Base-by-base conservation (phyloP, 1,284 basidiomycete species). In the Cutaneotrichosporon mucoides region DNA sequence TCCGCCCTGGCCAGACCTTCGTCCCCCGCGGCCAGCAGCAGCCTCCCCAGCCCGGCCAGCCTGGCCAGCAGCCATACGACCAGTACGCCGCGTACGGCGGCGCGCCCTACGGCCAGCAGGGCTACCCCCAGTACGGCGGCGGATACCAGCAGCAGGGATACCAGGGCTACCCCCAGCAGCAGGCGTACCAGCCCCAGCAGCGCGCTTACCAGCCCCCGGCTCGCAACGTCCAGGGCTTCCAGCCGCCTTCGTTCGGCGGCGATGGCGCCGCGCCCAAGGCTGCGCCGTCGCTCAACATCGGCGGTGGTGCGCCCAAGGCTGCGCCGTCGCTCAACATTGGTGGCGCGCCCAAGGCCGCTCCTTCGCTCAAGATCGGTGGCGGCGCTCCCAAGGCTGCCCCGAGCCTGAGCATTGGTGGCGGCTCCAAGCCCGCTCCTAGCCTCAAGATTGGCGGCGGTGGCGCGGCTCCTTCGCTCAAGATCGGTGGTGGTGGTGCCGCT, bases 1-100 rank as follows among this genome's bases (percentile, higher is more conserved):
- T 93, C 79, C 85, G 92, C 55, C 91, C 91, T 24, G 79, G 65
- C 46, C 67, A 67, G 54, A 55, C 64, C 50, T 79, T 76, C 55
- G 70, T 72, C 46, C 76, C 76, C 49, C 73, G 74, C 35, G 62
- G 60, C 42, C 69, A 70, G 53, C 71, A 68, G 58, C 70, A 70
- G 58, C 69, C 66, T 52, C 62, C 24, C 34, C 49, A 46, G 36
- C 58, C 63, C 42, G 63, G 56, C 55, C 67, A 68, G 51, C 66
- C 64, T 53, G 64, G 57, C 44, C 67, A 68, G 55, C 59, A 63
- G 9, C 24, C 24, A 24, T 69, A 71, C 55, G 71, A 68, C 65
- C 65, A 60, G 12, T 76, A 77, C 67, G 70, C 62, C 48, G 55
- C 56, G 52, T 75, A 76, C 61, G 73, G 73, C 54, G 64, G 65